Percentiles rank a stretch among this genome's conserved stretches.
Evolutionary conservation across 768 basidiomycete species (phyloP).

Genomic region (Butyriboletus loyo): DNA sequence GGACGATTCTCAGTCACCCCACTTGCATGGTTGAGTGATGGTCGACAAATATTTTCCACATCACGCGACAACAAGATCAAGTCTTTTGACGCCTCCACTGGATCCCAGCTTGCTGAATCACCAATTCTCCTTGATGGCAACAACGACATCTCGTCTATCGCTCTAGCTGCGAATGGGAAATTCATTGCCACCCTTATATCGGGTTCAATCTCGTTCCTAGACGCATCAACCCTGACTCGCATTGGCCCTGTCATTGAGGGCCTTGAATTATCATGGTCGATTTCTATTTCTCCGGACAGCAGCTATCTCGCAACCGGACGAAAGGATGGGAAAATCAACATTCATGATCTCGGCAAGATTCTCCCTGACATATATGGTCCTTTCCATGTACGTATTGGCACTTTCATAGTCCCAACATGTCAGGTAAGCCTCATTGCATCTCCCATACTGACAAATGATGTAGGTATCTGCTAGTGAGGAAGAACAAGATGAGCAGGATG

Average conservation of each 20-base stretch:
- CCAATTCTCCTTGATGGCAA: background rate
- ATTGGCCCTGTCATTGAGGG: background rate
- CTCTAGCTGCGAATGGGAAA: background rate
- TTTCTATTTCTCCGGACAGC: background rate
- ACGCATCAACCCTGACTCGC: background rate
- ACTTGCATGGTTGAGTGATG: background rate
- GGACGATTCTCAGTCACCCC: fast-evolving
- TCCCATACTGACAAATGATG: too few relatives aligned
- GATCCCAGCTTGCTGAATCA: background rate
- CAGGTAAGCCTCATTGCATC: background rate
- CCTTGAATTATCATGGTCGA: fast-evolving
- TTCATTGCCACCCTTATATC: background rate
- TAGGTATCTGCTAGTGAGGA: background rate
- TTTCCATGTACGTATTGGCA: background rate
- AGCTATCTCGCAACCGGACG: background rate
- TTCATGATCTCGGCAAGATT: background rate
- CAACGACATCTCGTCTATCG: background rate
- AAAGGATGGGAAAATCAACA: background rate
- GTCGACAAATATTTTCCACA: background rate
- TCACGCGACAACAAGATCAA: background rate
- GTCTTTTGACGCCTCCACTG: background rate
- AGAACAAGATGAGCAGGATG: too few relatives aligned
- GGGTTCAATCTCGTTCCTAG: background rate
- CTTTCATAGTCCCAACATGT: background rate
- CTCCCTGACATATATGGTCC: background rate